These are phyloP conservation scores for Plantago ovata DNA, from an alignment of 257 asterid species.

Conservation along the genomic window DNA sequence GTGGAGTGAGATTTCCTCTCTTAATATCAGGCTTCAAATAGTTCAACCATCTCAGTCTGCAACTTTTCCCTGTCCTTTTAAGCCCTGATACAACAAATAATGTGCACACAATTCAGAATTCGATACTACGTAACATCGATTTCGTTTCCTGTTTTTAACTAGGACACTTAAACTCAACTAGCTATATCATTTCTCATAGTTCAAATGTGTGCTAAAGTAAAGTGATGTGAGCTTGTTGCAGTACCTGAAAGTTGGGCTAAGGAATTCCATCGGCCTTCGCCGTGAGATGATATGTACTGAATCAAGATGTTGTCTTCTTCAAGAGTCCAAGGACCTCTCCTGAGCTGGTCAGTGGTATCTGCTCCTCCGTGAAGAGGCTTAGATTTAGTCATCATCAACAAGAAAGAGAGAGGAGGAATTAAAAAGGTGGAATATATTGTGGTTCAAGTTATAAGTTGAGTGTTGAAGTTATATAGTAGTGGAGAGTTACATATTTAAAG, in stretches of 20 bases:
- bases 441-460: too few species aligned
- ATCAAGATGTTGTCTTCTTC: conserved; percentile 74
- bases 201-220: too few species aligned
- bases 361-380: conserved; percentile 16
- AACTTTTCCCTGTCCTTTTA: conserved; percentile 85
- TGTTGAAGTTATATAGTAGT: too few species aligned
- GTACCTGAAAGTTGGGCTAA: conserved; percentile 76
- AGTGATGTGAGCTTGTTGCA: background rate
- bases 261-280: conserved; percentile 98
- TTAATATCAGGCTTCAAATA: conserved; percentile 82
- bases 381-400: too few species aligned
- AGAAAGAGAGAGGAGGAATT: too few species aligned
- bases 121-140: too few species aligned
- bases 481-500: too few species aligned
- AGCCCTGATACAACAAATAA: conserved; percentile 40
- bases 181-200: too few species aligned
- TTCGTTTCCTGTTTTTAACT: too few species aligned
- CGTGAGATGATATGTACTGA: conserved; percentile 71
- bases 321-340: conserved; percentile 93
- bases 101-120: too few species aligned
- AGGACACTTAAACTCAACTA: too few species aligned
- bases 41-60: conserved; percentile 85
- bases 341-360: conserved; percentile 39
- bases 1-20: conserved; percentile 72
- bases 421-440: too few species aligned